Base-by-base conservation (phyloP, 768 basidiomycete genomes). In the Auriscalpium microsporum region DNA sequence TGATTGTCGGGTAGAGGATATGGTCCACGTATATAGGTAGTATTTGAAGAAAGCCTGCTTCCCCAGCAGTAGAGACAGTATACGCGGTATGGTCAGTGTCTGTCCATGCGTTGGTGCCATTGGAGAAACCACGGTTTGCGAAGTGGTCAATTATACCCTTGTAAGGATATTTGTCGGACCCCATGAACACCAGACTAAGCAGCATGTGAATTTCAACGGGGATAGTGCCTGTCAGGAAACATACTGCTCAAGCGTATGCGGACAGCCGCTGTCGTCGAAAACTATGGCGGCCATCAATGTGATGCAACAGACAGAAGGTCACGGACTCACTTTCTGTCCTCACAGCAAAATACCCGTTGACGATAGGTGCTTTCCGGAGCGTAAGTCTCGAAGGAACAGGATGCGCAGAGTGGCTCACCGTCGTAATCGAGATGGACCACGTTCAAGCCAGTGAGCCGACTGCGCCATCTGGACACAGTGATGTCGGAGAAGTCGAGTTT, bases 81-180 rank as follows among this genome's bases (percentile, higher is more conserved):
- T 97, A 99, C 9, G 91, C 91, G 47, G 94, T 96, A 65, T 96
- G 86, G 65, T 93, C 91, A 45, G 81, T 94, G 65, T 90, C 95
- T 3, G 96, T 98, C 96, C 95, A 99, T 1, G 95, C 95, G 68
- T 97, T 96, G 9, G 87, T 91, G 36, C 90, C 91, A 58, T 89
- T 83, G 8, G 91, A 88, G 67, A 94, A 93, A 17, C 91, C 91
- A 54, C 94, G 82, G 68, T 97, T 98, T 3, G 96, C 96, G 19
- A 99, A 77, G 55, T 90, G 84, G 72, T 98, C 95, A 53, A 99
- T 81, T 52, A 97, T 85, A 19, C 94, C 95, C 68, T 98, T 97
- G 77, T 90, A 91, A 0, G 95, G 94, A 65, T 93, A 98, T 63
- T 89, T 85, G 65, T 95, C 85, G 0, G 93, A 95, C 6, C 96